A percentile compares a stretch with the other conserved stretches of the same genome.
phyloP scores from a whole-genome alignment of 139 green algal species.

The Haematococcus sp. region DNA sequence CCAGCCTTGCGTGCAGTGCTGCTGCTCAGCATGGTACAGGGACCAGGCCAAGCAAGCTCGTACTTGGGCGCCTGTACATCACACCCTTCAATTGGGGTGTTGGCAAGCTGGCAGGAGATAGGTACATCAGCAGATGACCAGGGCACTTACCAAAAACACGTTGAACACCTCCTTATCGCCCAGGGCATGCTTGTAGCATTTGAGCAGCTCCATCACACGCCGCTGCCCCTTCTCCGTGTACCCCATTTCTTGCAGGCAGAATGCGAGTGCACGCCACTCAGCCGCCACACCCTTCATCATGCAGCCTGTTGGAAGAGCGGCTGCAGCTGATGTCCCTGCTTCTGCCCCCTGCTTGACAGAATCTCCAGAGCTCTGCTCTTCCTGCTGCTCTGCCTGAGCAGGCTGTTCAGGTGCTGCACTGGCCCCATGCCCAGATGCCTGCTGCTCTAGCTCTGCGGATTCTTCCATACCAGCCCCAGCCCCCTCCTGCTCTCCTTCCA shows the following conservation, averaged over 20 bases:
- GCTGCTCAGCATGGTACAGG: no score
- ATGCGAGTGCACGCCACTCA: constrained; percentile 82
- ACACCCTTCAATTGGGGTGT: no score
- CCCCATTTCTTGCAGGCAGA: constrained; percentile 74
- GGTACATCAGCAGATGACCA: no score
- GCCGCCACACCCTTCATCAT: constrained; percentile 8
- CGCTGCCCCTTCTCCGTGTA: constrained; percentile 83
- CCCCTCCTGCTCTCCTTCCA: background rate
- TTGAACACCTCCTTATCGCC: constrained; percentile 59
- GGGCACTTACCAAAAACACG: constrained; percentile 33
- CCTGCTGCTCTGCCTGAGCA: background rate
- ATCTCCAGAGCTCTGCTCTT: no score
- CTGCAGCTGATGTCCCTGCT: background rate
- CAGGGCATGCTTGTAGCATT: constrained; percentile 77
- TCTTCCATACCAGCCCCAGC: background rate
- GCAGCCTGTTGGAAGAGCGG: background rate
- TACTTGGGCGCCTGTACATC: no score
- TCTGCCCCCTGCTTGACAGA: background rate
- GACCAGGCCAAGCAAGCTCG: no score
- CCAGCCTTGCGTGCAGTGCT: no score
- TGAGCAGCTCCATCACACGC: constrained; percentile 69
- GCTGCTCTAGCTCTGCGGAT: background rate
- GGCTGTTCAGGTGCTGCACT: background rate
- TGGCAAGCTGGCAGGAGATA: no score
- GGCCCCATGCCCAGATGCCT: background rate